Evolutionary conservation across 1,139 yeast species (phyloP).

Genomic region (Taiozyma onychis): DNA sequence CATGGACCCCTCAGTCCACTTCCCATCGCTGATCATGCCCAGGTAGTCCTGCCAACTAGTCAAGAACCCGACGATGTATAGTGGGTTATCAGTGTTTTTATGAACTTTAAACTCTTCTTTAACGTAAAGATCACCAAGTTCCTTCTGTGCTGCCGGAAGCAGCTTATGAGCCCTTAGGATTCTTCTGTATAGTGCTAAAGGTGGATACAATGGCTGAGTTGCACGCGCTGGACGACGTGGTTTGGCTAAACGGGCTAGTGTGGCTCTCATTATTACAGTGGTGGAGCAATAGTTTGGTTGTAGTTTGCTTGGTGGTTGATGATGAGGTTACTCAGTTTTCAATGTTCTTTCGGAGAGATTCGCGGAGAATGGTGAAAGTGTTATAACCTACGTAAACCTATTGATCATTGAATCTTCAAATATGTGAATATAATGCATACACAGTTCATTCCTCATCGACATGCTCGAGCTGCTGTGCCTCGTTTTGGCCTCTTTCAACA

Average conservation of each 20-base stretch:
- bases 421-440: background rate
- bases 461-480: conserved; percentile 33
- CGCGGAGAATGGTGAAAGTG: background rate
- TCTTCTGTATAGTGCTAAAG: conserved; percentile 67
- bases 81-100: conserved; percentile 74
- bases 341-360: background rate
- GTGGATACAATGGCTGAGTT: conserved; percentile 68
- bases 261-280: conserved; percentile 42
- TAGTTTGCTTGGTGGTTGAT: background rate
- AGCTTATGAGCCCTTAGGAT: conserved; percentile 73
- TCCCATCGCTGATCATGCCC: conserved; percentile 62
- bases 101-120: conserved; percentile 90
- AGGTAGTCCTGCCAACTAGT: conserved; percentile 94
- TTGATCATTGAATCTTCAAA: too few species aligned
- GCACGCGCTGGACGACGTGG: conserved; percentile 54
- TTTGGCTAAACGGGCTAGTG: conserved; percentile 40
- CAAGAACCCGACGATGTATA: conserved; percentile 88
- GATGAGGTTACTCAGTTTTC: background rate
- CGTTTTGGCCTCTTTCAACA: conserved; percentile 49
- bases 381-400: too few species aligned
- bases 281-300: too few species aligned
- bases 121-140: conserved; percentile 86
- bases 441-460: conserved; percentile 18
- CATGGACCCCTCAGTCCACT: conserved; percentile 70
- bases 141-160: conserved; percentile 63